Conservation (phyloP, 805 yeast genomes). For the Kodamaea kaohsiungensis region DNA sequence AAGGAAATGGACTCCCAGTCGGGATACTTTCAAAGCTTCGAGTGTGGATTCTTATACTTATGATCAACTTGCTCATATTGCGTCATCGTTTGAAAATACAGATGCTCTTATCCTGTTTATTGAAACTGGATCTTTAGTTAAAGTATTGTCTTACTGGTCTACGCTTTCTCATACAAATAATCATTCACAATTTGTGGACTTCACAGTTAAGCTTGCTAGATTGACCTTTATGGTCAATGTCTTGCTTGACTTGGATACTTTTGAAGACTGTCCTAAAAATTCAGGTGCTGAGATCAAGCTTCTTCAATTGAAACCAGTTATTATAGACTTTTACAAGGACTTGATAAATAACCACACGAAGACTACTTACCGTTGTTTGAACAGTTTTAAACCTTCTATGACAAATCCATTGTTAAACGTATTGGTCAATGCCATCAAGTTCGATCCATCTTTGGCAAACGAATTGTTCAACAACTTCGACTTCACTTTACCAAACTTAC, state of each 20-base stretch:
- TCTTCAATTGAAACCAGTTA: slow-evolving; percentile 18
- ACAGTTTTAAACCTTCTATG: slow-evolving; percentile 53
- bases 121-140: slow-evolving; percentile 3
- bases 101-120: slow-evolving; percentile 3
- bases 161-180: slow-evolving; percentile 50
- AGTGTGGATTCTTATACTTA: not conserved
- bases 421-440: slow-evolving; percentile 51
- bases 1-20: not conserved
- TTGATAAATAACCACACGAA: slow-evolving; percentile 59
- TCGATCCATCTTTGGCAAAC: slow-evolving; percentile 51
- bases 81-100: not conserved
- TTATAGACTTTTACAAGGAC: slow-evolving; percentile 45
- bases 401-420: slow-evolving; percentile 65
- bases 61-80: slow-evolving; percentile 1
- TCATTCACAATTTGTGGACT: slow-evolving; percentile 48
- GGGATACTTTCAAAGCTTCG: not conserved
- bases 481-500: slow-evolving; percentile 58
- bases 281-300: slow-evolving; percentile 9
- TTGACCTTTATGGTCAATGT: slow-evolving; percentile 18
- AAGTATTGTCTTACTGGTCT: slow-evolving; percentile 39
- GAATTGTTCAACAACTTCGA: slow-evolving; percentile 70
- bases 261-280: slow-evolving; percentile 4
- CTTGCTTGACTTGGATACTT: slow-evolving; percentile 17
- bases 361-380: slow-evolving; percentile 67
- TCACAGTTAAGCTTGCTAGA: slow-evolving; percentile 44